Conservation (phyloP, 305 asterid species). For the Fraxinus greggii region DNA sequence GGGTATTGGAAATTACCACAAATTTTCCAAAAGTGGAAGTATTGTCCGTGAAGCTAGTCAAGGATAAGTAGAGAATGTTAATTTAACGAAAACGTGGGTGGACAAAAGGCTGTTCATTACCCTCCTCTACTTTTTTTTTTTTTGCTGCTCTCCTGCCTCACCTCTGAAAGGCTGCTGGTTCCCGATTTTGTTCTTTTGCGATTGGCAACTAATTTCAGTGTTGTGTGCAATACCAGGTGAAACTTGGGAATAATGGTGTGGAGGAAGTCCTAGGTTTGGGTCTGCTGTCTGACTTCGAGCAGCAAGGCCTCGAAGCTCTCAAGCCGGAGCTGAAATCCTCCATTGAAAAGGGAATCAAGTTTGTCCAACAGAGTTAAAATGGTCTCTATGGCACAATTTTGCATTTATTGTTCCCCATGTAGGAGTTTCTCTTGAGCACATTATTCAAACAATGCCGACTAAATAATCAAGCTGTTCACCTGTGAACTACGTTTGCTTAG, state of each 20-base stretch:
- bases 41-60: not conserved
- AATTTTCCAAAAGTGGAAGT: not conserved
- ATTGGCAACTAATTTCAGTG: not conserved
- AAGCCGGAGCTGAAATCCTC: conserved; percentile 71
- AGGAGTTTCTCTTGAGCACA: not conserved
- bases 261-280: conserved; percentile 88
- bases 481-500: not conserved
- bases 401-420: not conserved
- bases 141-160: not conserved
- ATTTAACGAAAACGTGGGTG: not conserved
- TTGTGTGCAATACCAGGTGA: conserved; percentile 51
- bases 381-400: not conserved
- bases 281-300: conserved; percentile 64
- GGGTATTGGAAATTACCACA: not conserved
- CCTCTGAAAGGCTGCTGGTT: not conserved
- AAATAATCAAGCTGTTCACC: not conserved
- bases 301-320: conserved; percentile 80
- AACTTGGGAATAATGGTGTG: conserved; percentile 85
- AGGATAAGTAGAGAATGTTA: not conserved
- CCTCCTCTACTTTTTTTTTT: not conserved
- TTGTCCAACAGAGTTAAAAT: conserved; percentile 47
- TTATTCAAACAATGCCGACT: not conserved
- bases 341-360: conserved; percentile 81
- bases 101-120: not conserved
- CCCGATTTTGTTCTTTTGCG: not conserved